A percentile compares a stretch with the other conserved stretches of the same genome.
phyloP scores from a whole-genome alignment of 768 basidiomycete genomes.

The Phylloporus arenicola region DNA sequence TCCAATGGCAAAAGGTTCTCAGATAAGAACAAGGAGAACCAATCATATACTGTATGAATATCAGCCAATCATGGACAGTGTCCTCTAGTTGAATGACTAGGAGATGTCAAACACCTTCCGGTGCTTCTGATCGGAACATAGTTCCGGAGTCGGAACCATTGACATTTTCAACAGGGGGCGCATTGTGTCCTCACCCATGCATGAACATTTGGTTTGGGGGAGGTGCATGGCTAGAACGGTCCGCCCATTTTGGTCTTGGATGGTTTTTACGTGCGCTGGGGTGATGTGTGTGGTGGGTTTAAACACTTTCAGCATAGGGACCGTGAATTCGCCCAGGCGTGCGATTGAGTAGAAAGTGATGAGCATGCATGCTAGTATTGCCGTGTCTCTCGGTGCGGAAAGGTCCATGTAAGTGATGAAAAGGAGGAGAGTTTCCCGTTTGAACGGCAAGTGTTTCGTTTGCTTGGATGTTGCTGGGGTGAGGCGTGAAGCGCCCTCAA shows the following conservation, averaged over 20 bases:
- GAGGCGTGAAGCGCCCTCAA: background rate
- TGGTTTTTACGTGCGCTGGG: background rate
- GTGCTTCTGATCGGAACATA: too few relatives aligned
- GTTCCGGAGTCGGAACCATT: too few relatives aligned
- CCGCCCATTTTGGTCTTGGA: background rate
- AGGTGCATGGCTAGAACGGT: background rate
- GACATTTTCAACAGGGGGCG: too few relatives aligned
- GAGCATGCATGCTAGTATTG: constrained; percentile 31
- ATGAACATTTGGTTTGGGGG: background rate
- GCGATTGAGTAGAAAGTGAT: background rate
- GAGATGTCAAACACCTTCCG: too few relatives aligned
- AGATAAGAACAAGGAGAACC: too few relatives aligned
- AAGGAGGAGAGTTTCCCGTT: background rate
- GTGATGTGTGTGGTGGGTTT: background rate
- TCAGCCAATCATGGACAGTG: too few relatives aligned
- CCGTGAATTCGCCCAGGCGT: too few relatives aligned
- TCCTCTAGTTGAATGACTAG: too few relatives aligned
- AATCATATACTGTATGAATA: too few relatives aligned
- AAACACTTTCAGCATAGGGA: background rate
- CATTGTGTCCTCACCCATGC: background rate
- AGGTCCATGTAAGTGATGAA: constrained; percentile 23
- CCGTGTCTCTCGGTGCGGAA: constrained; percentile 26
- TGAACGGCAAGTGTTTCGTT: background rate
- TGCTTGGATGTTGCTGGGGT: background rate
- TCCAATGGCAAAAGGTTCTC: too few relatives aligned